These are phyloP conservation scores for Epicoccum nigrum DNA, from an alignment of 2,329 filamentous ascomycete genomes.

Conservation along the genomic window DNA sequence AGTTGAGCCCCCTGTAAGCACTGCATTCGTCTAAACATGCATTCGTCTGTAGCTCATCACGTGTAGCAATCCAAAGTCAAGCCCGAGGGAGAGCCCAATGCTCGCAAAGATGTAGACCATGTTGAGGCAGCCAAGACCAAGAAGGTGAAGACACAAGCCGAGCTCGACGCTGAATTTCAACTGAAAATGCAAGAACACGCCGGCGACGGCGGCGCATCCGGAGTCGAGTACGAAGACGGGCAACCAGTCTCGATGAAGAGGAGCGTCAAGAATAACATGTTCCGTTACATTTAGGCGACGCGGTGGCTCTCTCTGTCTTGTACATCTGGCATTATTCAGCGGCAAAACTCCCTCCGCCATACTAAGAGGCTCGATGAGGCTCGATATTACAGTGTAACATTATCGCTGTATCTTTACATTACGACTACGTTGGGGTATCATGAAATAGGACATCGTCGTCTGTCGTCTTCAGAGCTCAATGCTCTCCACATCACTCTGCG, in stretches of 20 bases:
- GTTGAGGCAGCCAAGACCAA: slow-evolving; percentile 27
- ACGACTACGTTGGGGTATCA: slow-evolving; percentile 20
- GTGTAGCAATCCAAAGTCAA: slow-evolving; percentile 19
- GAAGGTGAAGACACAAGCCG: slow-evolving; percentile 62
- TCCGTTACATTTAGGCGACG: slow-evolving; percentile 64
- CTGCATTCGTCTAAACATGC: no score
- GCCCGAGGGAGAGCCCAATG: slow-evolving; percentile 8
- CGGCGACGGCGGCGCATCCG: slow-evolving; percentile 73
- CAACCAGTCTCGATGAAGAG: slow-evolving; percentile 75
- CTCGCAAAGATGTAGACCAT: slow-evolving; percentile 13
- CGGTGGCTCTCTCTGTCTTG: neutral
- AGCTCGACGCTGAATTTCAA: slow-evolving; percentile 71
- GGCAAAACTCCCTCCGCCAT: neutral
- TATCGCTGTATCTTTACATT: slow-evolving; percentile 15
- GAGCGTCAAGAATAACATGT: slow-evolving; percentile 78
- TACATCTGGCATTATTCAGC: slow-evolving; percentile 2
- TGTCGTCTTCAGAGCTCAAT: slow-evolving; percentile 12
- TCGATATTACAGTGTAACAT: slow-evolving; percentile 6
- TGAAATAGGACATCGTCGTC: slow-evolving; percentile 2
- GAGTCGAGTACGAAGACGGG: slow-evolving; percentile 77
- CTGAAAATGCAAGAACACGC: slow-evolving; percentile 69
- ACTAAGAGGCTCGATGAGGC: neutral
- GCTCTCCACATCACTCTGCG: slow-evolving; percentile 6
- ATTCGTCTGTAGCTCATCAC: neutral
- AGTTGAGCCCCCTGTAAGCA: slow-evolving; percentile 8